Evolutionary conservation across 2,329 filamentous ascomycete species (phyloP).

Genomic region (Diplodia mutila): DNA sequence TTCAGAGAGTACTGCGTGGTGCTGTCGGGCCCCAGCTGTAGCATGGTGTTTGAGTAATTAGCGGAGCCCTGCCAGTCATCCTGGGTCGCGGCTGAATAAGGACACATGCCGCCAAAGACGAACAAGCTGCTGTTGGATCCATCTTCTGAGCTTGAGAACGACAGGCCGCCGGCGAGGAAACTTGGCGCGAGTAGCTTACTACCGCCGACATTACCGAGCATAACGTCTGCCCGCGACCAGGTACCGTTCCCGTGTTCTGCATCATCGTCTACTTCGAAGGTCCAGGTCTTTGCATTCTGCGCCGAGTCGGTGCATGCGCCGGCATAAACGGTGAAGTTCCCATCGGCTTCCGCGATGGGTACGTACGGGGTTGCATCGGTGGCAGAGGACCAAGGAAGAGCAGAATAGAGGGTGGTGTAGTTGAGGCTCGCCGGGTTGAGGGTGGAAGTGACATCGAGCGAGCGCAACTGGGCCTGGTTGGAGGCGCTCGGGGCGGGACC

Average conservation of each 20-base stretch:
- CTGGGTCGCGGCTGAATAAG: slow-evolving; percentile 45
- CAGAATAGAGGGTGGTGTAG: slow-evolving; percentile 56
- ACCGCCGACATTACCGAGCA: slow-evolving; percentile 41
- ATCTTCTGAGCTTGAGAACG: slow-evolving; percentile 67
- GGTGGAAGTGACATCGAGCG: slow-evolving; percentile 66
- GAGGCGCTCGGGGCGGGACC: slow-evolving; percentile 54
- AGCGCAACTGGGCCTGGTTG: slow-evolving; percentile 58
- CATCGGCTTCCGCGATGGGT: slow-evolving; percentile 67
- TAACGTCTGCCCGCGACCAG: slow-evolving; percentile 56
- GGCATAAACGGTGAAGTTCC: slow-evolving; percentile 72
- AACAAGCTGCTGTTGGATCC: slow-evolving; percentile 64
- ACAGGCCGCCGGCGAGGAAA: slow-evolving; percentile 63
- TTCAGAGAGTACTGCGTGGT: slow-evolving; percentile 51
- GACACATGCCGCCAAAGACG: slow-evolving; percentile 91
- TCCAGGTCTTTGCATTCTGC: slow-evolving; percentile 66
- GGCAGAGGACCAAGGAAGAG: slow-evolving; percentile 65
- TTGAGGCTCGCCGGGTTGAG: slow-evolving; percentile 54
- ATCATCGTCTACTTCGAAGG: slow-evolving; percentile 57
- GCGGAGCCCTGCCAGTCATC: slow-evolving; percentile 68
- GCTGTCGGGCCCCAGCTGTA: slow-evolving; percentile 57
- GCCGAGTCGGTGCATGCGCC: slow-evolving; percentile 68
- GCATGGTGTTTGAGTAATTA: slow-evolving; percentile 80
- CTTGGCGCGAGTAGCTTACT: slow-evolving; percentile 53
- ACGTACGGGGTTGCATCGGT: slow-evolving; percentile 63
- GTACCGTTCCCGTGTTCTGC: slow-evolving; percentile 54